Evolutionary conservation across 1,284 basidiomycete species (phyloP), one percentile per base, ranked within the genome.

Genomic region (Heterobasidion parviporum): DNA sequence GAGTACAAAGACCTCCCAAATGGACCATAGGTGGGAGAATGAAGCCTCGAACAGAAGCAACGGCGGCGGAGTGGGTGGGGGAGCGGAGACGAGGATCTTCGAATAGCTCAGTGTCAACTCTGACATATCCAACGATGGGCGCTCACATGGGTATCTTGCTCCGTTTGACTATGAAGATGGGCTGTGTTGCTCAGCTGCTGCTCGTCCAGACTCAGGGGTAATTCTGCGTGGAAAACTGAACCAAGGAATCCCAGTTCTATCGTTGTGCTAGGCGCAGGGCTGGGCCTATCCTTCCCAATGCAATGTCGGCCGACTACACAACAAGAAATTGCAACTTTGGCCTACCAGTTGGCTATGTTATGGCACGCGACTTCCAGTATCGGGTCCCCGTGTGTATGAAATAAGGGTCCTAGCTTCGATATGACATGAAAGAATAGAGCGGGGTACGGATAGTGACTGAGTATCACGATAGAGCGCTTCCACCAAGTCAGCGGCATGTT

Each of bases 1-100:
- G 8, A 97, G 75, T 0, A 95, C 77, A 1, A 96, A 73, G 57
- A 93, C 93, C 69, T 97, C 94, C 94, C 94, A 97, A 54, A 97
- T 79, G 2, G 92, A 89, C 90, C 93, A 94, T n/a, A 96, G 67
- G 54, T 94, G 83, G 0, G 86, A 73, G 15, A 96, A 67, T 53
- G 86, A 85, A 1, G 86, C 80, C 63, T 88, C 85, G 60, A 96
- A 89, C 0, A 92, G 77, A 18, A 79, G 71, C 15, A 97, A 66
- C 1, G 89, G 86, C 0, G 89, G 80, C 1, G 87, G 83, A 3
- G 76, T 68, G 6, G 87, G 81, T 0, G 86, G 78, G 1, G 89
- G 80, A 4, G 89, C 75, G 0, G 89, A 88, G 0, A 92, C 92
- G 3, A 96, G 75, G 44, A 95, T 81, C 88, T 94, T 43, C 26